Conservation (phyloP, 1,139 yeast species). For the Pichia sp. region DNA sequence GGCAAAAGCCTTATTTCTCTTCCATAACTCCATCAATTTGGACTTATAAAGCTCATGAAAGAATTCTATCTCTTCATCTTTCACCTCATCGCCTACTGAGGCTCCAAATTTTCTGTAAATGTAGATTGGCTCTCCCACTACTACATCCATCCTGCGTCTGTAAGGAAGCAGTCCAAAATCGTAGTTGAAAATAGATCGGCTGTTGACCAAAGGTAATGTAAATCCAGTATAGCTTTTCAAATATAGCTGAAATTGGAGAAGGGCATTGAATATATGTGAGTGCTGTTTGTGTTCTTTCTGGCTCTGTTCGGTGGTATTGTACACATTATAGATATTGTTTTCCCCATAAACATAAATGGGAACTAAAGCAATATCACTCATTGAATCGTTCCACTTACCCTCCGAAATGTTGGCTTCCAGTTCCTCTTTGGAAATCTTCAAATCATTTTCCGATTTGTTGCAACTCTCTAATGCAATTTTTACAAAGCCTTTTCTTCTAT, state of each 20-base stretch:
- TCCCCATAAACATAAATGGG: conserved; percentile 94
- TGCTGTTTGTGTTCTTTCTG: background rate
- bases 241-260: conserved; percentile 53
- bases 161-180: conserved; percentile 88
- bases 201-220: conserved; percentile 89
- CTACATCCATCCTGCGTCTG: conserved; percentile 70
- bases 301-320: conserved; percentile 17
- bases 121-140: conserved; percentile 69
- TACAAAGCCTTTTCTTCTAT: conserved; percentile 81
- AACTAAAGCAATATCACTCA: conserved; percentile 55
- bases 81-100: conserved; percentile 33
- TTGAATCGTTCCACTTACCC: conserved; percentile 10
- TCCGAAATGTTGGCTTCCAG: conserved; percentile 2
- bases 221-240: conserved; percentile 68
- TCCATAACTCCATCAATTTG: conserved; percentile 58
- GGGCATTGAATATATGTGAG: conserved; percentile 1
- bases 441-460: conserved; percentile 7
- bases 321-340: conserved; percentile 32
- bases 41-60: conserved; percentile 68
- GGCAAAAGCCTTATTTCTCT: conserved; percentile 54
- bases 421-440: conserved; percentile 33
- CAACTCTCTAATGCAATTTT: conserved; percentile 65
- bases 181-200: conserved; percentile 86
- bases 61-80: conserved; percentile 47
- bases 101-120: conserved; percentile 17